A percentile compares a stretch with the other conserved stretches of the same genome.
These are phyloP conservation scores for Biscutella laevigata DNA, from an alignment of 441 rosid genomes.

Conservation along the genomic window DNA sequence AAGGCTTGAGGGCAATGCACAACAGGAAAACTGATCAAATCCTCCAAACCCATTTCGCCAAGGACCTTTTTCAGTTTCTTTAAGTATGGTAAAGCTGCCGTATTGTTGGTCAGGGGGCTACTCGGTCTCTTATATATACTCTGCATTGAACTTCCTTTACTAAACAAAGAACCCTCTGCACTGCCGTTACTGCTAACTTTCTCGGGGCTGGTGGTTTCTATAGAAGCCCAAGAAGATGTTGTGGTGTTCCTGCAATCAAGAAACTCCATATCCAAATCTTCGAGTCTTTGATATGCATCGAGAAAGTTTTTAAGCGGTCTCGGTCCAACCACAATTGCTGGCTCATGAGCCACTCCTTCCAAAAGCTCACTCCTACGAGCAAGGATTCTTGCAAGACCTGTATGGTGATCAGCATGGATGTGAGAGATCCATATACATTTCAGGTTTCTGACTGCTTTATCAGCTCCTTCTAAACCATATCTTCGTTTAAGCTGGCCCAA, in stretches of 20 bases:
- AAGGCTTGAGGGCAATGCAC: conserved; percentile 93
- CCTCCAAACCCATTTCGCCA: conserved; percentile 54
- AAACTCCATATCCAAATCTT: conserved; percentile 86
- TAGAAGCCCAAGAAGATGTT: conserved; percentile 51
- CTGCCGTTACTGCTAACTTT: background rate
- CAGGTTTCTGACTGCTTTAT: conserved; percentile 56
- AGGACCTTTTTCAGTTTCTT: conserved; percentile 52
- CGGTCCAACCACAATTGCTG: conserved; percentile 73
- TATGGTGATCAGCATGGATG: conserved; percentile 95
- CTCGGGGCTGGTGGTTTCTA: conserved; percentile 27
- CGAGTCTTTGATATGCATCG: conserved; percentile 80
- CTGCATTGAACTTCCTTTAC: conserved; percentile 60
- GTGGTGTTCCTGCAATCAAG: conserved; percentile 75
- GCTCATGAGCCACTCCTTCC: conserved; percentile 57
- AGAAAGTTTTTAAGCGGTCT: conserved; percentile 74
- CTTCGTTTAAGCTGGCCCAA: conserved; percentile 91
- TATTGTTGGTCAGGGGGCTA: conserved; percentile 34
- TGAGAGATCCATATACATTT: conserved; percentile 89
- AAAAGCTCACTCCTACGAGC: conserved; percentile 64
- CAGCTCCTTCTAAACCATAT: conserved; percentile 77
- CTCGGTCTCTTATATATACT: conserved; percentile 55
- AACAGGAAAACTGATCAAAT: conserved; percentile 79
- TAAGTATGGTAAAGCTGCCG: conserved; percentile 38
- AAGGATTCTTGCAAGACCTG: conserved; percentile 86
- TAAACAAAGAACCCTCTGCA: conserved; percentile 39